Percentiles rank a stretch among this genome's conserved stretches.
phyloP scores from a whole-genome alignment of 768 basidiomycete genomes.

The Pluteus cervinus region DNA sequence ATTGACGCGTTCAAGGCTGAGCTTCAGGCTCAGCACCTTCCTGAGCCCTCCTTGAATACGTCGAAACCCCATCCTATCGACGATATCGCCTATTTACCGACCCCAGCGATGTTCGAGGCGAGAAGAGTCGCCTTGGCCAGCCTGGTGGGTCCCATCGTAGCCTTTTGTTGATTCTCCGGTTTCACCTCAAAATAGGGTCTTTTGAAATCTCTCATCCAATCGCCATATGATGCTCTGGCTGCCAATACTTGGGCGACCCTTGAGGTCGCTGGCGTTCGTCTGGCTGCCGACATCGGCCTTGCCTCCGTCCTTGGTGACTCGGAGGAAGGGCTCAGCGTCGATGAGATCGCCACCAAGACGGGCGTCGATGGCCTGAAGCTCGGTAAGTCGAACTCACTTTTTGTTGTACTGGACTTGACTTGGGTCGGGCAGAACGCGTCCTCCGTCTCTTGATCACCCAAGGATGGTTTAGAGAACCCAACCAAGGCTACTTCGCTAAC shows the following conservation, averaged over 20 bases:
- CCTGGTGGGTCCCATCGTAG: conserved; percentile 15
- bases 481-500: conserved; percentile 30
- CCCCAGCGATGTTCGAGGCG: conserved; percentile 30
- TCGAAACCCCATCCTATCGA: conserved; percentile 30
- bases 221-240: conserved; percentile 29
- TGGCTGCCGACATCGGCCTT: conserved; percentile 27
- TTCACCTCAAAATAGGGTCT: conserved; percentile 17
- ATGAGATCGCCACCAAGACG: conserved; percentile 27
- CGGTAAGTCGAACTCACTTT: conserved; percentile 13
- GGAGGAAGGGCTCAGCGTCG: conserved; percentile 26
- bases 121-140: conserved; percentile 27
- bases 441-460: conserved; percentile 28
- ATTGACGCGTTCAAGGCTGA: conserved; percentile 33
- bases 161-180: not conserved
- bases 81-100: conserved; percentile 28
- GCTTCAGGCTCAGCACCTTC: conserved; percentile 25
- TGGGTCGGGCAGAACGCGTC: conserved; percentile 19
- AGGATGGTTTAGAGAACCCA: conserved; percentile 31
- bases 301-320: conserved; percentile 26
- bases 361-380: conserved; percentile 27
- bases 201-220: conserved; percentile 27
- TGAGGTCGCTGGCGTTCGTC: conserved; percentile 25
- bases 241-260: conserved; percentile 27
- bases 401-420: not conserved
- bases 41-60: conserved; percentile 29